Evolutionary conservation across 163 green algal species (phyloP), one percentile per base, ranked within the genome.

Genomic region (Coccomyxa subellipsoidea): DNA sequence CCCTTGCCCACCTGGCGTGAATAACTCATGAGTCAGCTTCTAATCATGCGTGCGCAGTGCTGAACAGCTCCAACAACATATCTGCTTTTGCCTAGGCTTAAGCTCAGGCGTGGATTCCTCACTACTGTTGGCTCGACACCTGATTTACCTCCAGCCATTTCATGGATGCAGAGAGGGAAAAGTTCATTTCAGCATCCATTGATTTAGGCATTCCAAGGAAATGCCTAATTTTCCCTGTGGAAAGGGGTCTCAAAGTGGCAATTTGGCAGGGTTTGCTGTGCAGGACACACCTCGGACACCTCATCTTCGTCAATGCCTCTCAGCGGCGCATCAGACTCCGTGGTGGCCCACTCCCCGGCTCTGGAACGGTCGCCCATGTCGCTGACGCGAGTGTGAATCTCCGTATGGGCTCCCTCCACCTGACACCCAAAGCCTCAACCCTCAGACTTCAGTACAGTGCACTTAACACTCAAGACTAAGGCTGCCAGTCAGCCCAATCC

Each of bases 361-460:
- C 2, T 36, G 3, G 35, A n/a, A 7, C 72, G n/a, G 31, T 47
- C 31, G 8, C 10, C 37, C n/a, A 39, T 39, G 23, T 38, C 36
- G n/a, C 31, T 7, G 8, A 36, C 15, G 36, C 72, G 35, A 32
- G 36, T 39, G 31, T 34, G n/a, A 5, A 79, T 7, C 37, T 79
- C 72, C 72, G 31, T 23, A 32, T 32, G 15, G 9, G 72, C 72
- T 21, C 37, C 72, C 72, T 79, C 72, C n/a, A 79, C 72, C 72
- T 79, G 72, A 1, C n/a, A 4, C 4, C 4, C n/a, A n/a, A n/a
- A n/a, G n/a, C n/a, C n/a, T n/a, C n/a, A n/a, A n/a, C n/a, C n/a
- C n/a, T n/a, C n/a, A n/a, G n/a, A n/a, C n/a, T 27, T 59, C 66
- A 73, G 27, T 7, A 34, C 5, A 34, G 4, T 73, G n/a, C 1